These are phyloP conservation scores for Tuctoria greenei DNA, from an alignment of 176 grass and related monocot species.

Conservation along the genomic window DNA sequence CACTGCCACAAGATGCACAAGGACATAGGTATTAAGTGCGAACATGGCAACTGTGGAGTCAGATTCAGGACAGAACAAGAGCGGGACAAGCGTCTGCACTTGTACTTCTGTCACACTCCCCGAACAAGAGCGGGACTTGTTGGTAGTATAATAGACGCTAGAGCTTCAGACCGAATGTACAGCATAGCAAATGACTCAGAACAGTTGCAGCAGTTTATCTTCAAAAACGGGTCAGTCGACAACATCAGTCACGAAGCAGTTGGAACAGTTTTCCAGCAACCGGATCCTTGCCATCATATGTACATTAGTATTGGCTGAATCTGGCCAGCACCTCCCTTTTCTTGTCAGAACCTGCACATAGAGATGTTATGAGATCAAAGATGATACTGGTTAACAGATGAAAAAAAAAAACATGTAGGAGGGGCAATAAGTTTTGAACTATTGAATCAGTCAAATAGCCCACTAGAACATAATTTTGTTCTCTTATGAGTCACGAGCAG, in stretches of 20 bases:
- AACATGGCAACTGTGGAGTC: no score
- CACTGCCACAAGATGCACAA: no score
- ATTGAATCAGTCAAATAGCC: not conserved
- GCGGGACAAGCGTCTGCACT: no score
- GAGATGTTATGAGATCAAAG: not conserved
- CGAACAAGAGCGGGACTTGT: no score
- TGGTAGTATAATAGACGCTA: slow-evolving; percentile 30
- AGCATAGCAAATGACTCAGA: not conserved
- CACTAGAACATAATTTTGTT: slow-evolving; percentile 1
- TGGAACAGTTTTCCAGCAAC: slow-evolving; percentile 4
- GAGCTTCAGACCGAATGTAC: slow-evolving; percentile 33
- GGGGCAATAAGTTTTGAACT: not conserved
- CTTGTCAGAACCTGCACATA: slow-evolving; percentile 39
- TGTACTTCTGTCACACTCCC: no score
- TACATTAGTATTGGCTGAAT: slow-evolving; percentile 31
- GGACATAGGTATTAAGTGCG: no score
- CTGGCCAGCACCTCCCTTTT: not conserved
- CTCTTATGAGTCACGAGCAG: not conserved
- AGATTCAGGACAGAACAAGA: no score
- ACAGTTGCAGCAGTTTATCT: slow-evolving; percentile 11
- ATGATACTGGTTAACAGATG: slow-evolving; percentile 8
- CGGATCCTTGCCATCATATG: slow-evolving; percentile 30
- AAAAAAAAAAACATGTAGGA: not conserved
- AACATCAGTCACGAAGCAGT: not conserved
- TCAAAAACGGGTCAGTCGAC: not conserved